These are phyloP conservation scores for Pestalotiopsis sp. DNA, from an alignment of 2,329 filamentous ascomycete species.

Conservation along the genomic window DNA sequence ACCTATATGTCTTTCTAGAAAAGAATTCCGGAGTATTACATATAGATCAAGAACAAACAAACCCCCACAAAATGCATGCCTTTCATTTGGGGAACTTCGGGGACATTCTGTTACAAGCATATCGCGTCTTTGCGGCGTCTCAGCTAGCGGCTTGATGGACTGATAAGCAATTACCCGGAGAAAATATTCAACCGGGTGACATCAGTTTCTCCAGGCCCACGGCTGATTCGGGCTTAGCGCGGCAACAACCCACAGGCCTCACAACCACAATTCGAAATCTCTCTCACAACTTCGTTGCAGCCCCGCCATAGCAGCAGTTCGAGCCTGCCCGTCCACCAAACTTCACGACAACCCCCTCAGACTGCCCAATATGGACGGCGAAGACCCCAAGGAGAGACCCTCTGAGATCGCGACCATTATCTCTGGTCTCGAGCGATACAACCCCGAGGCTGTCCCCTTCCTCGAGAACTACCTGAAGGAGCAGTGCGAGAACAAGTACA, in stretches of 20 bases:
- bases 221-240: slow-evolving; percentile 19
- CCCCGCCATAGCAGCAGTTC: slow-evolving; percentile 28
- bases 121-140: background rate
- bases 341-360: slow-evolving; percentile 11
- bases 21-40: background rate
- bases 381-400: slow-evolving; percentile 89
- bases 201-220: slow-evolving; percentile 11
- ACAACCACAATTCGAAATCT: slow-evolving; percentile 34
- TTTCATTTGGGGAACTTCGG: background rate
- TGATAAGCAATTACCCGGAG: slow-evolving; percentile 5
- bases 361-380: slow-evolving; percentile 63
- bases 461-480: slow-evolving; percentile 94
- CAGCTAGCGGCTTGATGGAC: background rate
- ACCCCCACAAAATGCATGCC: background rate
- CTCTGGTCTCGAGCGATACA: slow-evolving; percentile 97
- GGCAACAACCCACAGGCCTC: slow-evolving; percentile 8
- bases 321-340: background rate
- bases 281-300: slow-evolving; percentile 20
- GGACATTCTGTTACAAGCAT: background rate
- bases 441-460: slow-evolving; percentile 90
- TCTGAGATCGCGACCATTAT: slow-evolving; percentile 92
- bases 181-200: slow-evolving; percentile 1
- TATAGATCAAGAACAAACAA: slow-evolving; percentile 3
- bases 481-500: slow-evolving; percentile 93
- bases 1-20: background rate